These are phyloP conservation scores for Rhododendron griersonianum DNA, from an alignment of 148 eudicot genomes.

Conservation along the genomic window DNA sequence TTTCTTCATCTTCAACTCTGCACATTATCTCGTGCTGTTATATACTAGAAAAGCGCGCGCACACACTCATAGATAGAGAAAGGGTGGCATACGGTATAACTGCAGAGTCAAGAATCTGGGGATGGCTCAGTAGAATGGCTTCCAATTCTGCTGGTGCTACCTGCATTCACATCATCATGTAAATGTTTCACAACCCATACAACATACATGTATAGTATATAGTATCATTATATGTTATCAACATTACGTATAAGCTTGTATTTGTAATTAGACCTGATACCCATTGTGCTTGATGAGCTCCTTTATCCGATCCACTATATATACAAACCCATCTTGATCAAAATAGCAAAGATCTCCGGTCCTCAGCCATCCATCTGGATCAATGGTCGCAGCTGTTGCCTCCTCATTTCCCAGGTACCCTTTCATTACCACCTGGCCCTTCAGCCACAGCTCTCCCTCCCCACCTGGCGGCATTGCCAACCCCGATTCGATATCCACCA, in stretches of 20 bases:
- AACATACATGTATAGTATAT: neutral
- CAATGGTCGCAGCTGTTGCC: constrained; percentile 37
- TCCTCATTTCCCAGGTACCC: constrained; percentile 37
- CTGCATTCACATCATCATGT: constrained; percentile 3
- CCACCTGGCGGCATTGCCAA: constrained; percentile 27
- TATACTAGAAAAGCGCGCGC: neutral
- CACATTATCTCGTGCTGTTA: constrained; percentile 1
- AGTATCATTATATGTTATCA: neutral
- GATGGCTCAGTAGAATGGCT: constrained; percentile 41
- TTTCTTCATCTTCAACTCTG: constrained; percentile 43
- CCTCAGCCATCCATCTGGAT: constrained; percentile 40
- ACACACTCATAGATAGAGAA: neutral
- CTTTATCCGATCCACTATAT: constrained; percentile 44
- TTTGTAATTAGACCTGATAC: constrained; percentile 29
- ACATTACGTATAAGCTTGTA: neutral
- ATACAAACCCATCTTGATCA: constrained; percentile 41
- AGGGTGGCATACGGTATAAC: constrained; percentile 36
- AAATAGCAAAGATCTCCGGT: constrained; percentile 53
- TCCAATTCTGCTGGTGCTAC: constrained; percentile 59
- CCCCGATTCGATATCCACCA: constrained; percentile 33
- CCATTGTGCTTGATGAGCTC: constrained; percentile 62
- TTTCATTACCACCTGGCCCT: constrained; percentile 40
- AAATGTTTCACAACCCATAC: neutral
- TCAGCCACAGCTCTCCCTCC: constrained; percentile 52
- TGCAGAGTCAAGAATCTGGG: constrained; percentile 44